phyloP scores from a whole-genome alignment of 208 protist species.

The Trypanosoma mega region DNA sequence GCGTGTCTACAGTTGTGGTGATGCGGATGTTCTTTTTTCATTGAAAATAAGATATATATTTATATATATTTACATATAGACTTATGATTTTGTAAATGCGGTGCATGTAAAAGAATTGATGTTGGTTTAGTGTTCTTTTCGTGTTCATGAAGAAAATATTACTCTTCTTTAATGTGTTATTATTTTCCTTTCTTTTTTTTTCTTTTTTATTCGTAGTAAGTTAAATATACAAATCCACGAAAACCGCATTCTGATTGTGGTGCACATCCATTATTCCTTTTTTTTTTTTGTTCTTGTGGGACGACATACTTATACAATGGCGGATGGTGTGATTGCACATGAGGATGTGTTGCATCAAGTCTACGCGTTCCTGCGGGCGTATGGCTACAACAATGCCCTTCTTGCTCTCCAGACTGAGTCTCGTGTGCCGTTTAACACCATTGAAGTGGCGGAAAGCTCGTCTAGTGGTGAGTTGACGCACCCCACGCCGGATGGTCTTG shows the following conservation, averaged over 20 bases:
- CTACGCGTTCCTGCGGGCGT: conserved; percentile 65
- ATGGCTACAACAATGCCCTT: conserved; percentile 62
- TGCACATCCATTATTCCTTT: neutral
- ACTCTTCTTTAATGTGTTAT: conserved; percentile 7
- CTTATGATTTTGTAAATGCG: too few relatives aligned
- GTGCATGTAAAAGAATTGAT: too few relatives aligned
- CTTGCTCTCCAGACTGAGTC: conserved; percentile 78
- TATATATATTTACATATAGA: too few relatives aligned
- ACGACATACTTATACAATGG: conserved; percentile 19
- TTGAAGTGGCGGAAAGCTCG: conserved; percentile 31
- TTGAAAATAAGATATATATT: too few relatives aligned
- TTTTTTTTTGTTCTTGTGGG: too few relatives aligned
- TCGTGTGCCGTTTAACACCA: conserved; percentile 74
- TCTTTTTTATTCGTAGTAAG: conserved; percentile 10
- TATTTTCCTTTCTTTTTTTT: conserved; percentile 4
- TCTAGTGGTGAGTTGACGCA: neutral
- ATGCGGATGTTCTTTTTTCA: too few relatives aligned
- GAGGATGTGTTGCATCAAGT: conserved; percentile 65
- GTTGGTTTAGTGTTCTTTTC: conserved; percentile 6
- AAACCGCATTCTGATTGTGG: neutral
- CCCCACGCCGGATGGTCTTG: conserved; percentile 33
- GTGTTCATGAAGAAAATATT: conserved; percentile 13
- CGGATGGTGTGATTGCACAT: conserved; percentile 50
- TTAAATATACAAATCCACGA: too few relatives aligned
- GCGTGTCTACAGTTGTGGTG: too few relatives aligned